A percentile compares a stretch with the other conserved stretches of the same genome.
phyloP scores from a whole-genome alignment of 306 rosid species.

The Acacia melanoxylon region DNA sequence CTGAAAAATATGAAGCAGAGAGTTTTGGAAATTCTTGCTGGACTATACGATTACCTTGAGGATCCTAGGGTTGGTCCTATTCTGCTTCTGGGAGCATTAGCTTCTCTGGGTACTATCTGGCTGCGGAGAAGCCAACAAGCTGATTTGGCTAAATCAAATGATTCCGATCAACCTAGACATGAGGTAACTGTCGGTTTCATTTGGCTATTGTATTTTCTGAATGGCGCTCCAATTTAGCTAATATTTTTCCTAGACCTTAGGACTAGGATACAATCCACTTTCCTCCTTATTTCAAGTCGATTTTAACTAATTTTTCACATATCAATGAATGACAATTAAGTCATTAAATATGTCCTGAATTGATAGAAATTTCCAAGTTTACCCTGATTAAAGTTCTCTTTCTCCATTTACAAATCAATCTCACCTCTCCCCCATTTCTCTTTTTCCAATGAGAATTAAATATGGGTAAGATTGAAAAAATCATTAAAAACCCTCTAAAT shows the following conservation, averaged over 20 bases:
- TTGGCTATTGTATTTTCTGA: slow-evolving; percentile 4
- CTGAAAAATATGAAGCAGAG: slow-evolving; percentile 49
- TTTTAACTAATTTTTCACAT: too few species aligned
- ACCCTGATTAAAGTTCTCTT: too few species aligned
- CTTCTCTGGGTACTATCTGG: slow-evolving; percentile 78
- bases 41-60: slow-evolving; percentile 47
- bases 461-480: too few species aligned
- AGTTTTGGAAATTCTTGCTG: slow-evolving; percentile 35
- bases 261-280: neutral
- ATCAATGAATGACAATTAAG: too few species aligned
- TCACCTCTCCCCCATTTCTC: too few species aligned
- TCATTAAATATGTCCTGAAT: too few species aligned
- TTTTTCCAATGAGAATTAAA: too few species aligned
- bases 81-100: slow-evolving; percentile 76
- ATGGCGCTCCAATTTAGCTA: neutral
- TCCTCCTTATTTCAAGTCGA: too few species aligned
- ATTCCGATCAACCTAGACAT: slow-evolving; percentile 47
- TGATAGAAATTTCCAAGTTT: too few species aligned
- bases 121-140: slow-evolving; percentile 65
- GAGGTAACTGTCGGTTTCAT: slow-evolving; percentile 43
- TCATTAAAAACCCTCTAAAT: too few species aligned
- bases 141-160: slow-evolving; percentile 35
- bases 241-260: neutral
- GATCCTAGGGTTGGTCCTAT: slow-evolving; percentile 92
- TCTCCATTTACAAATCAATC: too few species aligned